These are phyloP conservation scores for Viola pubescens DNA, from an alignment of 441 rosid species.

Conservation along the genomic window DNA sequence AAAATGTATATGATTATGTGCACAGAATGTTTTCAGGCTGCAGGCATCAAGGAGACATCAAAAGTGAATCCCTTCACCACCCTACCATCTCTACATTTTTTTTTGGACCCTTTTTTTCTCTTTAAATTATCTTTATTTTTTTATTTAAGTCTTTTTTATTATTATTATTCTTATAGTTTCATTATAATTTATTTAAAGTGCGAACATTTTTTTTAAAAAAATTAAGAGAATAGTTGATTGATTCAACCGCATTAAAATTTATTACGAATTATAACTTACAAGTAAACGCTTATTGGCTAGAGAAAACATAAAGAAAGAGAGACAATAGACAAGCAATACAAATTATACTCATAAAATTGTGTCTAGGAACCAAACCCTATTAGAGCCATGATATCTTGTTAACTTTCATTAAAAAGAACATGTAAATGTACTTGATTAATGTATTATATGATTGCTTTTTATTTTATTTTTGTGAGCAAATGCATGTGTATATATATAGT, in stretches of 20 bases:
- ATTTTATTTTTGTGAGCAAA: background rate
- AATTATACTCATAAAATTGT: too few species aligned
- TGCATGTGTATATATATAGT: background rate
- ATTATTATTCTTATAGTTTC: background rate
- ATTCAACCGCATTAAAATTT: too few species aligned
- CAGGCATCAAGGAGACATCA: conserved; percentile 19
- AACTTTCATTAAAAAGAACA: too few species aligned
- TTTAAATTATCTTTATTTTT: background rate
- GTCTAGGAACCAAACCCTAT: too few species aligned
- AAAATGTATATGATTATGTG: background rate
- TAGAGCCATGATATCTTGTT: too few species aligned
- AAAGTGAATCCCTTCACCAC: conserved; percentile 9
- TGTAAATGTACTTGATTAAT: background rate
- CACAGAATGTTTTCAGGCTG: conserved; percentile 16
- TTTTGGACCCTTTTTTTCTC: background rate
- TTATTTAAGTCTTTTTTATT: background rate
- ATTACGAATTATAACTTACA: too few species aligned
- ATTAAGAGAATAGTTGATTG: too few species aligned
- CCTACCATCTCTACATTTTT: background rate
- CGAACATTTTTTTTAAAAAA: too few species aligned
- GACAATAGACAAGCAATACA: too few species aligned
- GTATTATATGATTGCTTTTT: conserved; percentile 3
- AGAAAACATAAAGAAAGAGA: too few species aligned
- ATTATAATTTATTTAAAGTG: too few species aligned
- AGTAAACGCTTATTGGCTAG: too few species aligned